Evolutionary conservation across 345 rosid species (phyloP).

Genomic region (Sisymbrium irio): DNA sequence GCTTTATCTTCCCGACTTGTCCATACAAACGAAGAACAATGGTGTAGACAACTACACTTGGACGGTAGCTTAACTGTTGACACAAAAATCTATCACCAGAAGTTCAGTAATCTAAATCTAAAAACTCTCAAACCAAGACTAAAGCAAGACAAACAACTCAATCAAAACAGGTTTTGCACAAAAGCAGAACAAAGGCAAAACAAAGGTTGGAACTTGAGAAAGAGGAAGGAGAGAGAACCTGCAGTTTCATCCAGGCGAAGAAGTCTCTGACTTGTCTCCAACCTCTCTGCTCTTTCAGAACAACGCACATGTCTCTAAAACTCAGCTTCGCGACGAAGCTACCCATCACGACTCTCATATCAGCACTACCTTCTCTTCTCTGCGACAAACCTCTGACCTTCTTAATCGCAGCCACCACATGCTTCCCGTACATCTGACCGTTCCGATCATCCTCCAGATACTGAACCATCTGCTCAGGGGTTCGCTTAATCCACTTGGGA

Average conservation of each 20-base stretch:
- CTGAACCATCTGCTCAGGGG: slow-evolving; percentile 91
- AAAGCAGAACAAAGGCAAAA: background rate
- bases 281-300: slow-evolving; percentile 76
- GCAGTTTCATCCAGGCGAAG: slow-evolving; percentile 94
- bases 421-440: slow-evolving; percentile 76
- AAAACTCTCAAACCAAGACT: too few species aligned
- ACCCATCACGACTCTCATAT: slow-evolving; percentile 69
- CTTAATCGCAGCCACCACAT: slow-evolving; percentile 82
- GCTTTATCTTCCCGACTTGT: slow-evolving; percentile 79
- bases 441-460: slow-evolving; percentile 71
- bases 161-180: too few species aligned
- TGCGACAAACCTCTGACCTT: slow-evolving; percentile 57
- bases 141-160: background rate
- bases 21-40: slow-evolving; percentile 74
- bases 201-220: background rate
- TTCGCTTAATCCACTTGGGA: slow-evolving; percentile 79
- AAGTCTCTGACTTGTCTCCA: slow-evolving; percentile 84
- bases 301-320: slow-evolving; percentile 90
- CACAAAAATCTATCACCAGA: slow-evolving; percentile 43
- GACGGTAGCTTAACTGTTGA: slow-evolving; percentile 77
- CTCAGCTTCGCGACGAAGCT: slow-evolving; percentile 75
- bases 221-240: slow-evolving; percentile 38
- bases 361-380: slow-evolving; percentile 39
- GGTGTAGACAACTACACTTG: slow-evolving; percentile 73
- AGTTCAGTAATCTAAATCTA: slow-evolving; percentile 24